A percentile compares a stretch with the other conserved stretches of the same genome.
phyloP scores from a whole-genome alignment of 371 early-diverging fungal genomes.

The Sporodiniella umbellata region DNA sequence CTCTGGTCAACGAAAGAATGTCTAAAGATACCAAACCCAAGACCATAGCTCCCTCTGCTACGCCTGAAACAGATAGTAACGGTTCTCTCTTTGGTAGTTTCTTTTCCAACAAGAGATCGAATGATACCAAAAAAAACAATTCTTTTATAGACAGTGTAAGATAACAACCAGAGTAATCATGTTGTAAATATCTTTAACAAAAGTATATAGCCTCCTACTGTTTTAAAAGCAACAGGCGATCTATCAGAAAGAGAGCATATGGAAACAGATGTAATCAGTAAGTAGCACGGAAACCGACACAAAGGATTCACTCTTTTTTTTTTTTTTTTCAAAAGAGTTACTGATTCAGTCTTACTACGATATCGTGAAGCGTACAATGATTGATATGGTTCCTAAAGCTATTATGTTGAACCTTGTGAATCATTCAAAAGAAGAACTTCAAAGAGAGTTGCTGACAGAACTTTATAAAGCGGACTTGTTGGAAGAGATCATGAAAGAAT shows the following conservation, averaged over 20 bases:
- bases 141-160: slow-evolving; percentile 69
- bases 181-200: too few species aligned
- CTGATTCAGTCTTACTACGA: slow-evolving; percentile 94
- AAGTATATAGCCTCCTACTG: slow-evolving; percentile 94
- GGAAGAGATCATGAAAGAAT: slow-evolving; percentile 92
- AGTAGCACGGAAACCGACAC: slow-evolving; percentile 21
- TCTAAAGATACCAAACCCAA: slow-evolving; percentile 22
- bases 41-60: slow-evolving; percentile 7
- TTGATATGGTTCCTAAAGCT: slow-evolving; percentile 99
- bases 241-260: slow-evolving; percentile 94
- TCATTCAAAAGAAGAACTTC: slow-evolving; percentile 88
- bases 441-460: slow-evolving; percentile 92
- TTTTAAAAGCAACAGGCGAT: slow-evolving; percentile 91
- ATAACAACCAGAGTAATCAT: too few species aligned
- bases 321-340: slow-evolving; percentile 61
- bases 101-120: slow-evolving; percentile 69
- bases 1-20: slow-evolving; percentile 86
- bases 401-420: slow-evolving; percentile 96
- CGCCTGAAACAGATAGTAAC: slow-evolving; percentile 30
- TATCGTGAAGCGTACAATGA: slow-evolving; percentile 96
- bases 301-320: not conserved
- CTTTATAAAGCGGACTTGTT: slow-evolving; percentile 92
- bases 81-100: slow-evolving; percentile 95
- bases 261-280: slow-evolving; percentile 97
- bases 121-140: slow-evolving; percentile 46